Evolutionary conservation across 305 asterid genomes (phyloP), one percentile per base, ranked within the genome.

Genomic region (Ilex paraguariensis): DNA sequence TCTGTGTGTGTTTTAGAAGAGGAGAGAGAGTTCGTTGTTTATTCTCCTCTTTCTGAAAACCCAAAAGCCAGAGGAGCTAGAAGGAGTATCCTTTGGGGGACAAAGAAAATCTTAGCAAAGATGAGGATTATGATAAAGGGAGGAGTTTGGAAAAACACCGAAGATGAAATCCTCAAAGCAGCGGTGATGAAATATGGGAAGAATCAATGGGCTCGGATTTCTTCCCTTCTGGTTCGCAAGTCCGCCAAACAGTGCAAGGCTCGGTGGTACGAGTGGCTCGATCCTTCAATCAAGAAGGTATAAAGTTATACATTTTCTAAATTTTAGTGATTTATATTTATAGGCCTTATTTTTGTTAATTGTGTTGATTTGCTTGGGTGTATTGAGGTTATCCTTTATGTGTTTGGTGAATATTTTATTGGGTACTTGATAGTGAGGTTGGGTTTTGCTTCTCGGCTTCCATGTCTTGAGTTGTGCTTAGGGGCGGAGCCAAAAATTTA

Each of bases 81-180:
- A 49, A 46, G 55, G 53, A 6, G 28, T 5, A 31, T 61, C 55
- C 51, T 65, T 61, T 55, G 16, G 30, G 54, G 30, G 16, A 48
- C 13, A 42, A 3, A 3, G 6, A 31, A 61, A 42, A 54, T 66
- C 21, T 17, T 14, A 13, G 79, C 51, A 45, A 83, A 67, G 45
- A 90, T 93, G 99, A 87, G 99, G 95, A 90, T 86, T 59, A 93
- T 93, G 97, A 87, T 90, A 57, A 90, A 90, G 72, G 99, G 99
- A n/a, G 99, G 99, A 30, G 97, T 93, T 57, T 93, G 99, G 97
- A 93, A 93, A 83, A 90, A 93, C 79, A 90, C 96, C 73, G 99
- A 93, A 75, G 99, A 90, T 62, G 99, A 93, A 81, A 93, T 90
- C 67, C 60, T 93, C 58, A 90, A 93, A 73, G 97, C 99, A 12